Evolutionary conservation across 176 grass and related monocot species (phyloP), one percentile per base, ranked within the genome.

Genomic region (Oryza brachyantha): DNA sequence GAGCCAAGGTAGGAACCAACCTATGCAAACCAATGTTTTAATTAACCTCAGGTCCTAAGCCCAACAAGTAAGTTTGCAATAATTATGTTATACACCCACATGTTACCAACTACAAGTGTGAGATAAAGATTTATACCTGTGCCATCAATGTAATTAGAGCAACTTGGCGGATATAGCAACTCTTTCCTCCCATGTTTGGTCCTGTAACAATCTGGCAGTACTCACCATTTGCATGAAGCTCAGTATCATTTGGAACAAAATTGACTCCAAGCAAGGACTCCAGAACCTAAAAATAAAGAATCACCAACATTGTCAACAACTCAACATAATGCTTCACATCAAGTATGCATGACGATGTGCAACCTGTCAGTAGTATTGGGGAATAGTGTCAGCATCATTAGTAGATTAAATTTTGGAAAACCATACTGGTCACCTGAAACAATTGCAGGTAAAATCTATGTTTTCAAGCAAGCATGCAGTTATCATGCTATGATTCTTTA

Each of bases 131-230:
- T 57, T 72, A 55, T 94, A 97, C 94, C 89, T 97, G 91, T 43
- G 94, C 94, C 94, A 97, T 97, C 26, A 97, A 79, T 82, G 91
- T 86, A 84, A 97, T 92, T 29, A 97, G 82, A 50, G 94, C 89
- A 80, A 94, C 86, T 92, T 97, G 94, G 48, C 91, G 91, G 88
- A 97, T 94, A 60, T 97, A 97, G 79, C 91, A 97, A 83, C 94
- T 97, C 81, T 97, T 97, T 57, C 94, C 94, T 86, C 91, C 94
- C 94, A 97, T 97, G 67, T 97, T 94, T 86, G 94, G 94, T 68
- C 94, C 94, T 64, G 94, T 94, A 43, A 97, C 89, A 76, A 97
- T 88, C 74, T 97, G 94, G 80, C 94, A 97, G 72, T 92, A 88
- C 60, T 97, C 89, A 66, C 80, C 50, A 82, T 92, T 85, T 45